Evolutionary conservation across 306 rosid genomes (phyloP).

Genomic region (Calophaca sinica): DNA sequence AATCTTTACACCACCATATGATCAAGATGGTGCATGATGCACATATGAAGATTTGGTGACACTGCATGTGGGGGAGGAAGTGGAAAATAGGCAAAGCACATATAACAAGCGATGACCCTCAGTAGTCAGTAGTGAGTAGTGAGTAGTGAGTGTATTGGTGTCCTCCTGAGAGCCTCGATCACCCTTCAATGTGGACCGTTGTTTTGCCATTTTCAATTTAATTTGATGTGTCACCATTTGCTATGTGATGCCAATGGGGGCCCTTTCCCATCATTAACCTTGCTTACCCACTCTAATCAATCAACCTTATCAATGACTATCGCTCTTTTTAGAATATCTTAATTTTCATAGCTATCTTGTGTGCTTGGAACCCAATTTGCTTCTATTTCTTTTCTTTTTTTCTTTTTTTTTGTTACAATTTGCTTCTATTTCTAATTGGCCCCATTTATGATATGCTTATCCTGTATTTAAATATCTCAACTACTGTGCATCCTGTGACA

Average conservation of each 20-base stretch:
- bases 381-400: slow-evolving; percentile 5
- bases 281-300: slow-evolving; percentile 43
- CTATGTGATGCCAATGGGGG: slow-evolving; percentile 26
- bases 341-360: slow-evolving; percentile 35
- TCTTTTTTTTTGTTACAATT: no score
- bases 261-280: slow-evolving; percentile 32
- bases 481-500: not conserved
- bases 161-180: not conserved
- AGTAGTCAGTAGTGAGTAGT: slow-evolving; percentile 56
- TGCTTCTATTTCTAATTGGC: slow-evolving; percentile 17
- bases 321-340: slow-evolving; percentile 26
- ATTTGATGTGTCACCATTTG: slow-evolving; percentile 34
- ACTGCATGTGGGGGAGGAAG: slow-evolving; percentile 51
- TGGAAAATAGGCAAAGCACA: slow-evolving; percentile 43
- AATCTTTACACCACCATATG: no score
- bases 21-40: slow-evolving; percentile 39
- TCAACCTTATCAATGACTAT: slow-evolving; percentile 32
- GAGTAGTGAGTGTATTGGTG: slow-evolving; percentile 52
- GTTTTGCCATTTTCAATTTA: slow-evolving; percentile 38
- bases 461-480: slow-evolving; percentile 32
- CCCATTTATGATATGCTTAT: slow-evolving; percentile 8
- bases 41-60: slow-evolving; percentile 31
- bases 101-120: slow-evolving; percentile 63
- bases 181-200: slow-evolving; percentile 41
- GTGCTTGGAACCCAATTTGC: slow-evolving; percentile 24